Evolutionary conservation across 208 protist genomes (phyloP), one percentile per base, ranked within the genome.

Genomic region (Wallacemonas collosoma): DNA sequence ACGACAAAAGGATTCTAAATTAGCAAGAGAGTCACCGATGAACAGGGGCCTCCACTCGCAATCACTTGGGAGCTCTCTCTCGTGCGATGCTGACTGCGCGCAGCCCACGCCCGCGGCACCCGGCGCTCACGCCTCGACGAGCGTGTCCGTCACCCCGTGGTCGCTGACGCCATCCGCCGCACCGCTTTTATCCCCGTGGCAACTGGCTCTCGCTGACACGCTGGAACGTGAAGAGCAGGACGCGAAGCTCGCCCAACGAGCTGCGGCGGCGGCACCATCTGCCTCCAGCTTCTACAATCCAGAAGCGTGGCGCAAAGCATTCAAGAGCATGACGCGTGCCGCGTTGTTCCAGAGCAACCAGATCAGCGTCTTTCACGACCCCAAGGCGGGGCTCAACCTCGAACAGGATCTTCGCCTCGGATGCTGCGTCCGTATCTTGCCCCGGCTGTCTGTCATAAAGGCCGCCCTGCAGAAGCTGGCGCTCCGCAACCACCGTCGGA

Each of bases 351-450:
- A 76, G 6, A 71, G 63, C 15, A 83, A 91, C 38, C 72, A 86
- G 47, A 77, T 93, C 50, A 65, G 66, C 8, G 54, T 93, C 3
- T 81, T 77, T 8, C 82, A 83, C 57, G 76, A 91, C 45, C 65
- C 62, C 50, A 50, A 64, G 2, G 81, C 85, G 9, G 62, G 73
- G 1, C 76, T 94, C 11, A 90, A 90, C 47, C 75, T 78, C 3
- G 79, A 80, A 9, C 55, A 48, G 5, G 77, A 77, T 38, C 73
- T 87, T 41, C 82, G 87, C 2, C 55, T 83, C 8, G 81, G 80
- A 55, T 92, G 89, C 74, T 81, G 75, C 56, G 91, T 94, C 54
- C 81, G 80, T 17, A 71, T 80, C 12, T 68, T 96, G 56, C 91
- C 91, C 2, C 53, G 75, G 14, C 73, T 96, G 5, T 77, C 75